A percentile compares a stretch with the other conserved stretches of the same genome.
Conservation (phyloP, 2,329 filamentous ascomycete genomes). For the Allantophomopsis lycopodina region DNA sequence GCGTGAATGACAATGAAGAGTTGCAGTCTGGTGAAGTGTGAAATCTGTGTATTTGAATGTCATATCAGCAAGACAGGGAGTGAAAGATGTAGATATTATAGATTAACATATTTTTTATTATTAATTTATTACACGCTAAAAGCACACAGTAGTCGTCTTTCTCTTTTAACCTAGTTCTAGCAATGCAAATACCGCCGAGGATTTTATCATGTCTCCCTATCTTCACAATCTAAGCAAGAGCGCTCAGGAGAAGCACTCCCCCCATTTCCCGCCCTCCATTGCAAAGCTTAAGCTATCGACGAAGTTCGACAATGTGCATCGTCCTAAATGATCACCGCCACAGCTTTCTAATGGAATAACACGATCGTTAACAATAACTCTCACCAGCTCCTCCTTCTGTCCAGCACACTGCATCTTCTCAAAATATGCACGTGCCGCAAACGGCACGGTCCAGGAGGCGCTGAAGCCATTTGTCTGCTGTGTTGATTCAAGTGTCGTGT, state of each 20-base stretch:
- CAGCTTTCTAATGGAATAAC: conserved; percentile 63
- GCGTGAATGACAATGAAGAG: too few relatives aligned
- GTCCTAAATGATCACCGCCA: conserved; percentile 52
- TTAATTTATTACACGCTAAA: too few relatives aligned
- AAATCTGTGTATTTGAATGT: too few relatives aligned
- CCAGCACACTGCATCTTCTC: conserved; percentile 66
- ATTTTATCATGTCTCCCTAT: too few relatives aligned
- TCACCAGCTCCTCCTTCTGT: conserved; percentile 54
- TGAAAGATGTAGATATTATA: too few relatives aligned
- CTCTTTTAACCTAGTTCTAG: too few relatives aligned
- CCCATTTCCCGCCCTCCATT: conserved; percentile 59
- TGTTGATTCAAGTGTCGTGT: conserved; percentile 32
- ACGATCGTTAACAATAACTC: conserved; percentile 72
- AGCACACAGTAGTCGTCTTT: too few relatives aligned
- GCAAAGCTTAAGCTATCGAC: conserved; percentile 67
- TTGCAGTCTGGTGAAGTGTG: too few relatives aligned
- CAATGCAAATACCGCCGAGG: too few relatives aligned
- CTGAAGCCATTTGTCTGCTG: conserved; percentile 52
- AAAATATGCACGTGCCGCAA: conserved; percentile 68
- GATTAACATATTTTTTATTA: too few relatives aligned
- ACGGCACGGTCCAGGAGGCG: conserved; percentile 69
- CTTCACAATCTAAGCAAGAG: too few relatives aligned
- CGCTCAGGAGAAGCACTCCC: conserved; percentile 35
- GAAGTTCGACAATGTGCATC: conserved; percentile 58
- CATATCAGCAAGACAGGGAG: too few relatives aligned